Evolutionary conservation across 371 early-diverging fungal genomes (phyloP).

Genomic region (Fennellomyces sp.): DNA sequence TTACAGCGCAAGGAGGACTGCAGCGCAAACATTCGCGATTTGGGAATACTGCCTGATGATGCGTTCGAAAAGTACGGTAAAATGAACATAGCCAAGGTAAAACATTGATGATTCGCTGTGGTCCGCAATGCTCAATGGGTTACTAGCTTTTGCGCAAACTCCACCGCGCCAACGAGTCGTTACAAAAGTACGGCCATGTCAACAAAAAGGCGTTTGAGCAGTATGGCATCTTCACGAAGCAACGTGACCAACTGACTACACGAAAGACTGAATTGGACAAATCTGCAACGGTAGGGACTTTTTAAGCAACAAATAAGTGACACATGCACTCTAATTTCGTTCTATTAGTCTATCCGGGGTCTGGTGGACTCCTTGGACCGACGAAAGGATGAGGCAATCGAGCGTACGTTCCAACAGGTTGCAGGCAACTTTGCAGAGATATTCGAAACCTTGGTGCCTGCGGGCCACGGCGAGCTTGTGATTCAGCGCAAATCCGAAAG

Average conservation of each 20-base stretch:
- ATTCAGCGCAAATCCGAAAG: slow-evolving; percentile 67
- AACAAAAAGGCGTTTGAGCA: slow-evolving; percentile 99
- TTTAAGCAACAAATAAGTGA: background rate
- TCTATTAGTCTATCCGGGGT: slow-evolving; percentile 72
- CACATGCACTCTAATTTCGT: background rate
- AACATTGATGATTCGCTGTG: background rate
- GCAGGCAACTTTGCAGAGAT: slow-evolving; percentile 85
- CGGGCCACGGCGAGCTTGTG: slow-evolving; percentile 84
- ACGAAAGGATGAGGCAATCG: slow-evolving; percentile 96
- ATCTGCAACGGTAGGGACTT: slow-evolving; percentile 62
- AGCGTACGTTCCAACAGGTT: slow-evolving; percentile 94
- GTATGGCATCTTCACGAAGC: slow-evolving; percentile 89
- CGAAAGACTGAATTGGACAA: slow-evolving; percentile 89
- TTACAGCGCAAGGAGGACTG: slow-evolving; percentile 88
- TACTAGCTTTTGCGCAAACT: slow-evolving; percentile 69
- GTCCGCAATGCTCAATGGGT: background rate
- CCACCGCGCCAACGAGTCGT: slow-evolving; percentile 80
- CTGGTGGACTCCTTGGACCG: slow-evolving; percentile 91
- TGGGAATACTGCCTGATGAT: slow-evolving; percentile 97
- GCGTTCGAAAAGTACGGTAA: slow-evolving; percentile 78
- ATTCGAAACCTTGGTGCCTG: slow-evolving; percentile 91
- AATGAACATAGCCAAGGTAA: slow-evolving; percentile 52
- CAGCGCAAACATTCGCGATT: slow-evolving; percentile 85
- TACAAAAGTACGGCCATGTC: slow-evolving; percentile 91
- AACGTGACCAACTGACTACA: slow-evolving; percentile 78